Conservation (phyloP, 768 basidiomycete genomes). For the Xerocomellus dryophilus region DNA sequence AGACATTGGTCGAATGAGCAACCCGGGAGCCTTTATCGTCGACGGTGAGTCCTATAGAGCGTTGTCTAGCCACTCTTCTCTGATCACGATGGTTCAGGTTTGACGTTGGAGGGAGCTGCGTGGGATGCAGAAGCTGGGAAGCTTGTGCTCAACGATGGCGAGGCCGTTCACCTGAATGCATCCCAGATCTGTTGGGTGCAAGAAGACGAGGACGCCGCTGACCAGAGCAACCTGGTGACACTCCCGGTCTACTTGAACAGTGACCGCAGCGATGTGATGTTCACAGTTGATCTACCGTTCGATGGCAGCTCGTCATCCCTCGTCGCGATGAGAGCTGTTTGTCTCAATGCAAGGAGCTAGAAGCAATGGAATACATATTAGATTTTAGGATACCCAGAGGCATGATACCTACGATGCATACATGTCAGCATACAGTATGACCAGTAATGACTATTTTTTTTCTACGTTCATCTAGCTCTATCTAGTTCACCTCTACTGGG, state of each 20-base stretch:
- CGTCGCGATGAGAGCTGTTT: slow-evolving; percentile 86
- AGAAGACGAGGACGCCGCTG: slow-evolving; percentile 36
- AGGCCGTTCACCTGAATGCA: slow-evolving; percentile 70
- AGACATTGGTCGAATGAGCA: slow-evolving; percentile 77
- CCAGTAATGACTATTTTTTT: slow-evolving; percentile 17
- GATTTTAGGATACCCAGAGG: slow-evolving; percentile 21
- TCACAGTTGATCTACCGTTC: slow-evolving; percentile 83
- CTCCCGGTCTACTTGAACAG: slow-evolving; percentile 92
- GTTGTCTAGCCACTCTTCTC: neutral
- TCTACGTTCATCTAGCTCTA: neutral
- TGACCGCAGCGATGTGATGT: slow-evolving; percentile 85
- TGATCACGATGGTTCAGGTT: slow-evolving; percentile 46
- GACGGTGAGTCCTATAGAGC: slow-evolving; percentile 61
- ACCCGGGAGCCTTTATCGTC: slow-evolving; percentile 77
- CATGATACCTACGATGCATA: slow-evolving; percentile 26
- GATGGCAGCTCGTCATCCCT: slow-evolving; percentile 61
- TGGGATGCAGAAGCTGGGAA: slow-evolving; percentile 56
- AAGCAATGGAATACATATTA: neutral
- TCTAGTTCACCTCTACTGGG: slow-evolving; percentile 13
- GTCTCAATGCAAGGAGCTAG: slow-evolving; percentile 78
- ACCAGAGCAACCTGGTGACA: slow-evolving; percentile 53
- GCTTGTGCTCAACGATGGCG: slow-evolving; percentile 82
- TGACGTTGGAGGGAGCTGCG: slow-evolving; percentile 82
- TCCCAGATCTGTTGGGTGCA: slow-evolving; percentile 90
- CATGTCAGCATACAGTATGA: slow-evolving; percentile 17